Base-by-base conservation (phyloP, 116 monocot species). In the Trichopus zeylanicus region DNA sequence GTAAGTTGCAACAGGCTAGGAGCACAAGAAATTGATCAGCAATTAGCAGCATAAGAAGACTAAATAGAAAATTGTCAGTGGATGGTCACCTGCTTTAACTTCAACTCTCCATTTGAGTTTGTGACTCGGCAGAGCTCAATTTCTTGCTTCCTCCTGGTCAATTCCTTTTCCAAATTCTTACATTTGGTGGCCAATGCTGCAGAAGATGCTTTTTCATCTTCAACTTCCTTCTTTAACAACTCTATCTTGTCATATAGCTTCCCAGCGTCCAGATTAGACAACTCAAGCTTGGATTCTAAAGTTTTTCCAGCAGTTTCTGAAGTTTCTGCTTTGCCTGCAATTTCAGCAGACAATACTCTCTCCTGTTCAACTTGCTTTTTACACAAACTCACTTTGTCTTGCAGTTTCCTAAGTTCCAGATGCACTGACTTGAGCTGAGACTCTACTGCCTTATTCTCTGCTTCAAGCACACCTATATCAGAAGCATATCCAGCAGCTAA, bases 71-170 rank as follows among this genome's bases (percentile, higher is more conserved):
- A 42, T 18, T 0, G 18, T 42, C 2, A 15, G 18, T 33, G 32
- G 6, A 33, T 33, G 4, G n/a, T 42, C 71, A 86, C 91, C 85
- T 79, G 73, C 60, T 77, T 67, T n/a, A 72, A 33, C 59, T 81
- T 79, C 55, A 63, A 30, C 8, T 68, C 74, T 47, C 66, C 79
- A 66, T 66, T 74, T 47, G 73, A 75, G 30, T 20, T 56, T 56
- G 74, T 46, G 33, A 72, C 53, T 46, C 24, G 61, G 51, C 57
- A 46, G n/a, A 70, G 25, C 22, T 70, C 73, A 5, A 49, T 55
- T 67, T 70, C 73, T 46, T 52, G 46, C 22, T 65, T 73, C 18
- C 26, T 69, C 58, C 61, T 71, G n/a, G 62, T 69, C 16, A 81
- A 46, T 51, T 72, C 73, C 21, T 58, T 61, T 66, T 87, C 82